These are phyloP conservation scores for Cyathus striatus DNA, from an alignment of 768 basidiomycete genomes.

Conservation along the genomic window DNA sequence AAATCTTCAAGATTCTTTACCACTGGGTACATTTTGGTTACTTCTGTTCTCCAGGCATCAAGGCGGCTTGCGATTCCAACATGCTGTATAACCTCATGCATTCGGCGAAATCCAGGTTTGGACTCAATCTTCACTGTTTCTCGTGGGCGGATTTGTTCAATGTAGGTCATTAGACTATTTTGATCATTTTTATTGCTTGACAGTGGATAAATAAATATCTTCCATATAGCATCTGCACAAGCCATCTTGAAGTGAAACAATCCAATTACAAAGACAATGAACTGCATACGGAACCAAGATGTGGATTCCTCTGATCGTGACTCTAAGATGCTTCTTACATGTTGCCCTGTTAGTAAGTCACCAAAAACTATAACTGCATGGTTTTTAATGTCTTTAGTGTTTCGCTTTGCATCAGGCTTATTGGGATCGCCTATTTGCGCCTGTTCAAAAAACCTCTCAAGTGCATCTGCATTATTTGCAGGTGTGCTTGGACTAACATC, in stretches of 20 bases:
- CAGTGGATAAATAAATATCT: conserved; percentile 7
- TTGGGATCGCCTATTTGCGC: conserved; percentile 11
- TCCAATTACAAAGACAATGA: conserved; percentile 24
- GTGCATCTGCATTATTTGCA: no score
- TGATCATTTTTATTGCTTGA: not conserved
- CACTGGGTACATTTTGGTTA: not conserved
- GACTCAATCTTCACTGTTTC: not conserved
- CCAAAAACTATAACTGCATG: no score
- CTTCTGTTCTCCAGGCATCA: not conserved
- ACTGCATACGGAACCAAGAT: conserved; percentile 21
- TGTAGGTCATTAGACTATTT: not conserved
- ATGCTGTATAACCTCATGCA: conserved; percentile 20
- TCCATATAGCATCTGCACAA: no score
- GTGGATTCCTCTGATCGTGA: conserved; percentile 19
- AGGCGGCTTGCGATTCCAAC: not conserved
- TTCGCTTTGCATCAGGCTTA: conserved; percentile 9
- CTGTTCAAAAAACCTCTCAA: conserved; percentile 17
- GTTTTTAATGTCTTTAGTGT: conserved; percentile 24
- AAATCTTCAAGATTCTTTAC: not conserved
- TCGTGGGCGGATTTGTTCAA: not conserved
- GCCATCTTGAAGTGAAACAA: conserved; percentile 28
- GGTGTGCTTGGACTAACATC: conserved; percentile 17
- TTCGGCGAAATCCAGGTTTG: conserved; percentile 9
- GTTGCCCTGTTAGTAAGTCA: no score
- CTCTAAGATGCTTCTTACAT: conserved; percentile 13